A percentile compares a stretch with the other conserved stretches of the same genome.
Evolutionary conservation across 345 rosid genomes (phyloP).

Genomic region (Carallia brachiata): DNA sequence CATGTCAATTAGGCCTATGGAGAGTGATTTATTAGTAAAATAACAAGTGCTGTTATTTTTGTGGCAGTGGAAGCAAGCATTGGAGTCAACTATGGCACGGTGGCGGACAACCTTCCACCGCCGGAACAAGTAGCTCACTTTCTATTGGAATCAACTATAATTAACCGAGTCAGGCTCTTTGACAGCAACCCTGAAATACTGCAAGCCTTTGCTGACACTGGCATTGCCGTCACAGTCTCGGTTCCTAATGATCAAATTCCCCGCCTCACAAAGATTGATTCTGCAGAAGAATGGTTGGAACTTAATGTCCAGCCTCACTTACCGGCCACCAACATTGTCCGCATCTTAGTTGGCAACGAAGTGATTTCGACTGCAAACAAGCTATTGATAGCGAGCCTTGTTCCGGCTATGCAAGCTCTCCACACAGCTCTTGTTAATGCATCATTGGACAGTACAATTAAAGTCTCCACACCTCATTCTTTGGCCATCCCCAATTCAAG

Average conservation of each 20-base stretch:
- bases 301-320: constrained; percentile 49
- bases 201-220: constrained; percentile 66
- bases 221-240: constrained; percentile 55
- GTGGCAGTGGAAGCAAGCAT: constrained; percentile 46
- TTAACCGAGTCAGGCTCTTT: constrained; percentile 68
- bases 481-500: constrained; percentile 62
- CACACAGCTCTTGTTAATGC: constrained; percentile 60
- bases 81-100: constrained; percentile 82
- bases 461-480: constrained; percentile 82
- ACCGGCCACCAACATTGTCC: constrained; percentile 64
- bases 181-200: constrained; percentile 53
- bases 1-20: no score
- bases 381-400: constrained; percentile 41
- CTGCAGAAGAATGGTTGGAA: constrained; percentile 62
- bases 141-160: constrained; percentile 60
- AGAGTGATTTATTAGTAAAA: no score
- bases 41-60: neutral
- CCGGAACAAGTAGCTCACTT: constrained; percentile 67
- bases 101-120: constrained; percentile 73
- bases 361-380: constrained; percentile 55
- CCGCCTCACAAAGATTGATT: constrained; percentile 44
- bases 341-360: constrained; percentile 86
- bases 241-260: constrained; percentile 75
- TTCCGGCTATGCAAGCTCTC: constrained; percentile 73
- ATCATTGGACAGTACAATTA: constrained; percentile 57